Conservation (phyloP, 2,329 filamentous ascomycete species). For the Incumbomyces lentus region DNA sequence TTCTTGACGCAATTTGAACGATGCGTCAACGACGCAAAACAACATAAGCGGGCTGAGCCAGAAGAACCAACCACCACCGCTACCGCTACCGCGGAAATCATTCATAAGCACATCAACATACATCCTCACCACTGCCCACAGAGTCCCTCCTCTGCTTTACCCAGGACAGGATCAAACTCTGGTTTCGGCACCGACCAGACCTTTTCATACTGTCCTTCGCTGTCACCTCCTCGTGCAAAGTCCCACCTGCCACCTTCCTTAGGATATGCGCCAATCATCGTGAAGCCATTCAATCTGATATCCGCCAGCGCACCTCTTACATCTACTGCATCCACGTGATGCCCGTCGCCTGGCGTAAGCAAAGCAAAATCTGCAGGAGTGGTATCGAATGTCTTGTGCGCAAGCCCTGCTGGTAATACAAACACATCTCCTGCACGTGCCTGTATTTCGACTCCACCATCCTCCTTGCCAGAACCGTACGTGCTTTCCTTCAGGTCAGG, state of each 20-base stretch:
- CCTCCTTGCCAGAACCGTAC: slow-evolving; percentile 32
- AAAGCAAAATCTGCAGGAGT: slow-evolving; percentile 30
- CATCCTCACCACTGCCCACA: slow-evolving; percentile 27
- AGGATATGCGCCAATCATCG: slow-evolving; percentile 51
- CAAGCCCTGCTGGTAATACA: slow-evolving; percentile 46
- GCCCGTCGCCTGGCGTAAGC: slow-evolving; percentile 36
- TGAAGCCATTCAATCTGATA: slow-evolving; percentile 36
- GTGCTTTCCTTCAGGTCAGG: slow-evolving; percentile 32
- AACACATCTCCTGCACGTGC: slow-evolving; percentile 48
- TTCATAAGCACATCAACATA: too few relatives aligned
- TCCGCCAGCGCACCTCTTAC: slow-evolving; percentile 26
- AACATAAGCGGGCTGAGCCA: too few relatives aligned
- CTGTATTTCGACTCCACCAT: slow-evolving; percentile 39
- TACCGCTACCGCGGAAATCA: too few relatives aligned
- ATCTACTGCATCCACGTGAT: slow-evolving; percentile 27
- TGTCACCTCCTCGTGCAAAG: slow-evolving; percentile 38
- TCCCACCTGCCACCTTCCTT: slow-evolving; percentile 38
- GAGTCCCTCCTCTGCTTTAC: slow-evolving; percentile 28
- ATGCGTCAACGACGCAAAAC: too few relatives aligned
- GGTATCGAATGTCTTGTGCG: slow-evolving; percentile 45
- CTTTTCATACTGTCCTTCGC: slow-evolving; percentile 31
- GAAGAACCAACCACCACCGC: too few relatives aligned
- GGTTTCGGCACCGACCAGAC: slow-evolving; percentile 40
- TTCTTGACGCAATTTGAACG: too few relatives aligned
- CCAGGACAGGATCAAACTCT: slow-evolving; percentile 39